Conservation (phyloP, 2,329 filamentous ascomycete genomes). For the Coleophoma eucalyptorum region DNA sequence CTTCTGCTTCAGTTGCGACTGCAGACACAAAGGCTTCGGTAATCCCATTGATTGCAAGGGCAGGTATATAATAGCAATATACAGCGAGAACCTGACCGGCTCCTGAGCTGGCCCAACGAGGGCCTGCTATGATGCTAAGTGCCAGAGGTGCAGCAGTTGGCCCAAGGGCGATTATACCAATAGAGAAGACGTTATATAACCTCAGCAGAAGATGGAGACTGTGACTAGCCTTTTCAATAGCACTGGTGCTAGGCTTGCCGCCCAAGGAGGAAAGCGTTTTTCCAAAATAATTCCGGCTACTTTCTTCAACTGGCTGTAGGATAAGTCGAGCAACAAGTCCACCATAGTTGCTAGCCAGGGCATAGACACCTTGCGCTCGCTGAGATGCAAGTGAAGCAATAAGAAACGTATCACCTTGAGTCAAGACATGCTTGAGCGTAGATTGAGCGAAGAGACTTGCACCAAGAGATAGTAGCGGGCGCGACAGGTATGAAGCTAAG, state of each 20-base stretch:
- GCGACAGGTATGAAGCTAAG: constrained; percentile 51
- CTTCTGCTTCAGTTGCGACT: constrained; percentile 70
- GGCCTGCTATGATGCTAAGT: constrained; percentile 72
- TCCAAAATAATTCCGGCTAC: constrained; percentile 84
- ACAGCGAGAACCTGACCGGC: constrained; percentile 70
- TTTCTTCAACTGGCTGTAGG: constrained; percentile 95
- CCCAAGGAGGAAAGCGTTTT: constrained; percentile 56
- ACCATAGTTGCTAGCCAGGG: constrained; percentile 91
- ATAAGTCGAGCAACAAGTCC: constrained; percentile 83
- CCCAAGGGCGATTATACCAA: constrained; percentile 65
- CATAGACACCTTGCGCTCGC: constrained; percentile 84
- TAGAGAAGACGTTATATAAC: constrained; percentile 70
- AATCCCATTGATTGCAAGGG: constrained; percentile 88
- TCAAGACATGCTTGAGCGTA: constrained; percentile 86
- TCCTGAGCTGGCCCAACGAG: constrained; percentile 69
- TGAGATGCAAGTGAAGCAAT: constrained; percentile 75
- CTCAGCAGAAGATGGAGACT: constrained; percentile 64
- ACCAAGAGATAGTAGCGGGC: constrained; percentile 66
- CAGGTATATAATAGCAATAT: constrained; percentile 91
- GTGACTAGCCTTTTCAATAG: constrained; percentile 36
- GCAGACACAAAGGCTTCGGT: constrained; percentile 90
- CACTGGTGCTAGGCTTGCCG: constrained; percentile 17
- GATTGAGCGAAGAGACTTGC: constrained; percentile 86
- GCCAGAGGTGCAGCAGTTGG: constrained; percentile 72
- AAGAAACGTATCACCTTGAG: constrained; percentile 89